Base-by-base conservation (phyloP, 345 rosid species). In the Euphorbia lathyris region DNA sequence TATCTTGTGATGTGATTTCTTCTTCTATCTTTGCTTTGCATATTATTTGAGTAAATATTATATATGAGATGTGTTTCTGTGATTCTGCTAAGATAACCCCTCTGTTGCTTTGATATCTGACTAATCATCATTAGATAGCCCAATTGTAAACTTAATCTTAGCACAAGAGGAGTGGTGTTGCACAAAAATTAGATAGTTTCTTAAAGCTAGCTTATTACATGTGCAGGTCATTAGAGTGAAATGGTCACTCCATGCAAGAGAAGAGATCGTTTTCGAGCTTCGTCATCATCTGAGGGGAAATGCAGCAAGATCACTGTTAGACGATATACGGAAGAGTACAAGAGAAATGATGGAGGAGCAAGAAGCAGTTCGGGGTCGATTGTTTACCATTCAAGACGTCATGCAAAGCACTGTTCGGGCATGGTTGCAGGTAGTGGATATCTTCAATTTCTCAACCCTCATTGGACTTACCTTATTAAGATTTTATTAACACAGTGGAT, bases 241-340 rank as follows among this genome's bases (percentile, higher is more conserved):
- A 79, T 95, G 99, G 98, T 92, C 99, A 9, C 96, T 95, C n/a
- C 99, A 95, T 47, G 99, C 99, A 2, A 84, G 98, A 74, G 97
- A 92, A 70, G 99, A 95, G 85, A 95, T 95, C 13, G 82, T 92
- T 74, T 95, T 88, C 66, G 97, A 92, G 86, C 98, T 92, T 76
- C 84, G 86, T 59, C 98, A 86, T 48, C 98, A 95, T 78, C 79
- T 95, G 65, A 86, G 82, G 68, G 99, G 99, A 71, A 83, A 65
- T 74, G 58, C 65, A 20, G 56, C 85, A 40, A 86, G 90, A 48
- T 69, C 19, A 47, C 57, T 88, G 74, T 66, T 95, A 55, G 93
- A 90, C 36, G 87, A 77, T 68, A 78, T 87, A 81, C 80, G 83
- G 47, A 90, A 90, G 81, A 88, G 82, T 81, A 84, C 97, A 6